These are phyloP conservation scores for Tylopilus plumbeoviolaceoides DNA, from an alignment of 768 basidiomycete species.

Conservation along the genomic window DNA sequence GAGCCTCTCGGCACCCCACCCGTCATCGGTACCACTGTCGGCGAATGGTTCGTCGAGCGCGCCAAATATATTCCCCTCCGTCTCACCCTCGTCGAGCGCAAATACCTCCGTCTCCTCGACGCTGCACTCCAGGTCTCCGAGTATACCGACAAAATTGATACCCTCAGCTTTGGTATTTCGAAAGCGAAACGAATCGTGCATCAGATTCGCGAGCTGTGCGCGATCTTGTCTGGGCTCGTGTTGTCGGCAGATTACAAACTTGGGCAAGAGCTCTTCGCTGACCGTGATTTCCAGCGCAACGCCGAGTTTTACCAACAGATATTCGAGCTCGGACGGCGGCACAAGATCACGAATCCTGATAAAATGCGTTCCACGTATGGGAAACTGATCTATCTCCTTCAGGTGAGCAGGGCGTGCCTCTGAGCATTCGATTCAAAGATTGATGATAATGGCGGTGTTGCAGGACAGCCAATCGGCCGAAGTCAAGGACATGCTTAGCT, in stretches of 20 bases:
- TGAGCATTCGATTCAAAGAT: neutral
- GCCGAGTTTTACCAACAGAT: conserved; percentile 74
- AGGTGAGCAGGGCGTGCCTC: conserved; percentile 41
- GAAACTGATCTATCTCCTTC: conserved; percentile 78
- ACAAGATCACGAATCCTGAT: conserved; percentile 92
- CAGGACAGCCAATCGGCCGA: conserved; percentile 85
- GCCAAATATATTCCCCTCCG: conserved; percentile 80
- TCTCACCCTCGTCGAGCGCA: conserved; percentile 70
- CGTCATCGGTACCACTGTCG: conserved; percentile 54
- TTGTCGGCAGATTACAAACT: conserved; percentile 83
- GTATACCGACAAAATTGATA: conserved; percentile 90
- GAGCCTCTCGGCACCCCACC: conserved; percentile 56
- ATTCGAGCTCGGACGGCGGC: conserved; percentile 79
- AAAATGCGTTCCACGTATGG: conserved; percentile 90
- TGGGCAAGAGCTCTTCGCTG: conserved; percentile 81
- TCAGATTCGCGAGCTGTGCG: conserved; percentile 83
- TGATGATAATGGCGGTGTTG: neutral
- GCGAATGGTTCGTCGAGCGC: conserved; percentile 84
- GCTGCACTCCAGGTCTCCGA: conserved; percentile 83
- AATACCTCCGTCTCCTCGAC: conserved; percentile 79
- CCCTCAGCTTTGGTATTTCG: conserved; percentile 67
- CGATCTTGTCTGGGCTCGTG: conserved; percentile 80
- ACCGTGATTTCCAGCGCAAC: conserved; percentile 78
- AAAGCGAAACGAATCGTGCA: conserved; percentile 86
- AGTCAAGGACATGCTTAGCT: conserved; percentile 74